Evolutionary conservation across 2,329 filamentous ascomycete genomes (phyloP), one percentile per base, ranked within the genome.

Genomic region (Verticillium klebahnii): DNA sequence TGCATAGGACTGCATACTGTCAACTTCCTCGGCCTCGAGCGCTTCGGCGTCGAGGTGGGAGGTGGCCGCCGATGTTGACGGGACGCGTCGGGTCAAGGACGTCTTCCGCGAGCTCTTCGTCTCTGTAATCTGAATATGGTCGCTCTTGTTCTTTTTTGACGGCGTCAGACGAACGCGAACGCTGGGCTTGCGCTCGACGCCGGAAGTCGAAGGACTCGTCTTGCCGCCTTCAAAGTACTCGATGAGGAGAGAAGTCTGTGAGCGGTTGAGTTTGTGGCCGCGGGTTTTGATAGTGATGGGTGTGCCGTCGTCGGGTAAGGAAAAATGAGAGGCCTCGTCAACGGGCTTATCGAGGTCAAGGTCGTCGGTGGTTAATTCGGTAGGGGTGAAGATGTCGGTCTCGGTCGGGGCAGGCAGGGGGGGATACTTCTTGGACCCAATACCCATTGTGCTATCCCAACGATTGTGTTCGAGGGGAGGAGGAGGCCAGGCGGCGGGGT

Each of bases 141-240:
- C 92, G 75, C 87, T 87, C 68, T 80, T 84, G 65, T 81, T 77
- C 73, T 83, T 86, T 73, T 86, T 88, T 69, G 90, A 92, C 15
- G 93, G 93, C 15, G 92, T 96, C 65, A 97, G 84, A 77, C 87
- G 85, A 75, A 90, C 82, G 71, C 85, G 85, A 60, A 97, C 92
- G 73, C 92, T 96, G 14, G 93, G 93, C 68, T 90, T 88, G 69
- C 90, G 89, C 68, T 87, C 84, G 68, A 81, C 81, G 69, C 81
- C 82, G 61, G 84, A 78, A 52, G 77, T 74, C n/a, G 77, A 73
- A n/a, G 45, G 45, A 61, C 72, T 71, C 54, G 68, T 63, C 74
- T 91, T 93, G 65, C 89, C 87, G 67, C 88, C 91, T 77, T 97
- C 93, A 71, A 96, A 97, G 76, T 96, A 97, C 78, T 97, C 93